Evolutionary conservation across 495 filamentous ascomycete species (phyloP).

Genomic region (Sabuloglossum arenarium): DNA sequence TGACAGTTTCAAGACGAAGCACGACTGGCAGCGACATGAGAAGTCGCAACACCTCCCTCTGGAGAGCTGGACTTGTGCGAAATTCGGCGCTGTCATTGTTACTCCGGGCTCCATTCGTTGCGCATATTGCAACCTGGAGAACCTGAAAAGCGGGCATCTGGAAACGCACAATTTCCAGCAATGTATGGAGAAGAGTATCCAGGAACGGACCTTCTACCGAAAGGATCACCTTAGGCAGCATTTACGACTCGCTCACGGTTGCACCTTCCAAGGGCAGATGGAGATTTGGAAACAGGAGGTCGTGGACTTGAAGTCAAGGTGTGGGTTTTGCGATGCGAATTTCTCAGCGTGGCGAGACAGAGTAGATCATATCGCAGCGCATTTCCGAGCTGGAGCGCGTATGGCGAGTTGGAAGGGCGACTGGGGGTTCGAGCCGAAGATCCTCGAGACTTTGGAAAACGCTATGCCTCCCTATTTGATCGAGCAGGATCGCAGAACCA

Average conservation of each 20-base stretch:
- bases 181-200: conserved; percentile 41
- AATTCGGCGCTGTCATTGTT: conserved; percentile 34
- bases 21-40: conserved; percentile 73
- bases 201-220: conserved; percentile 56
- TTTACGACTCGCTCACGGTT: conserved; percentile 53
- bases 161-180: conserved; percentile 50
- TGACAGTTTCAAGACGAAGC: conserved; percentile 60
- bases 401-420: conserved; percentile 56
- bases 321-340: conserved; percentile 40
- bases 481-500: conserved; percentile 20
- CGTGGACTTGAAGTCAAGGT: conserved; percentile 40
- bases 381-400: conserved; percentile 43
- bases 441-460: conserved; percentile 24
- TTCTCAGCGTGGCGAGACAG: conserved; percentile 41
- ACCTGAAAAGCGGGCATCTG: conserved; percentile 38
- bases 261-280: conserved; percentile 40
- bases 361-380: conserved; percentile 41
- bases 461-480: conserved; percentile 17
- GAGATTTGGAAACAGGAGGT: conserved; percentile 44
- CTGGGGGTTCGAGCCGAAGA: conserved; percentile 43
- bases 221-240: conserved; percentile 77
- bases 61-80: conserved; percentile 63
- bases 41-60: conserved; percentile 58
- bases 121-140: conserved; percentile 39
- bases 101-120: conserved; percentile 33